Evolutionary conservation across 2,329 filamentous ascomycete genomes (phyloP), one percentile per base, ranked within the genome.

Genomic region (Xylaria sp.): DNA sequence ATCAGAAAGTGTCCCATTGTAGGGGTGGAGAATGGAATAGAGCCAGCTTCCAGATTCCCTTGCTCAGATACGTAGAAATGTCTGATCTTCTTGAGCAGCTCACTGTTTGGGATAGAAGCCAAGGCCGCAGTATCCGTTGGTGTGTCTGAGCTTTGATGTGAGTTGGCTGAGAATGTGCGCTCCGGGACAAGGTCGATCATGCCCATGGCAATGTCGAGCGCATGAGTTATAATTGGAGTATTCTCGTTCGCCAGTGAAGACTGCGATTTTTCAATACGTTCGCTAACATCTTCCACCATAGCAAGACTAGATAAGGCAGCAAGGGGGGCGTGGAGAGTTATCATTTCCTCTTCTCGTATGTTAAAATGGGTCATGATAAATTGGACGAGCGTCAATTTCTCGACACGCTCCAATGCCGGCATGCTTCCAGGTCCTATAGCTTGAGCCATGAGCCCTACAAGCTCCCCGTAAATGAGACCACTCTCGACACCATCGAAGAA

Each of bases 401-500:
- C 86, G 69, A 87, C 81, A 60, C 85, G 86, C 64, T 88, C 84
- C 4, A 82, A 80, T 3, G 78, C 74, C 39, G 77, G 75, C n/a
- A 82, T 62, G 42, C 77, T 81, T 24, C 83, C 83, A 4, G 85
- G 81, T 2, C 83, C 82, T 61, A 90, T 82, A n/a, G 87, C 83
- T 73, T 89, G 85, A 1, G 85, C 85, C 67, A 96, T 82, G 50
- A 96, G 85, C 12, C 88, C 84, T 64, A 93, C 83, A 64, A 97
- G 85, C 77, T 97, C 93, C 56, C 91, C 90, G 84, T 97, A 99
- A 55, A 99, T 97, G 21, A 98, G 84, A 7, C 92, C 92, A 75
- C 94, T 97, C 80, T 99, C 96, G 47, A 98, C 95, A 4, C 95
- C 95, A 77, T 99, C 96, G 73, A 99, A 99, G 81, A 99, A 99